These are phyloP conservation scores for Hymenoscyphus scutula DNA, from an alignment of 2,329 filamentous ascomycete species.

Conservation along the genomic window DNA sequence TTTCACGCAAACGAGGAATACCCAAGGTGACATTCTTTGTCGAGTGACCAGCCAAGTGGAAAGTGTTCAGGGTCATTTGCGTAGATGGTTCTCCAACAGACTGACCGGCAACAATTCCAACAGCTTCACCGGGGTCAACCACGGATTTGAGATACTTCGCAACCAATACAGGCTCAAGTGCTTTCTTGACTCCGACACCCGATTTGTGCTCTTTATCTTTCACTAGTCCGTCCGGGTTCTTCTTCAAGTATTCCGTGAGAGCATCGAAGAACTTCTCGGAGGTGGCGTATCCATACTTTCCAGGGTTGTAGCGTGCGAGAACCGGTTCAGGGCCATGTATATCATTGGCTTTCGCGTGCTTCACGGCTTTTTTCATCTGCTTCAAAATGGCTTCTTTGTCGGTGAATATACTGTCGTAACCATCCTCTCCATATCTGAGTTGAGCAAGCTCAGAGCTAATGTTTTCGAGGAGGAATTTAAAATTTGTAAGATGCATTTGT, in stretches of 20 bases:
- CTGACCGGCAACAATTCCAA: slow-evolving; percentile 94
- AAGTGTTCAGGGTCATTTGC: slow-evolving; percentile 99
- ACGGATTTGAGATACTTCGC: slow-evolving; percentile 91
- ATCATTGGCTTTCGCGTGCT: slow-evolving; percentile 60
- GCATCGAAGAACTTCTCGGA: slow-evolving; percentile 80
- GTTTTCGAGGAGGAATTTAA: slow-evolving; percentile 87
- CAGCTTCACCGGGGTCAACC: slow-evolving; percentile 92
- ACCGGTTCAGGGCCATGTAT: slow-evolving; percentile 66
- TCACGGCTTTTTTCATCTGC: slow-evolving; percentile 76
- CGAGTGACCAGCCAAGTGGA: slow-evolving; percentile 98
- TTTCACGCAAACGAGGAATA: slow-evolving; percentile 95
- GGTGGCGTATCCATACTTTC: slow-evolving; percentile 76
- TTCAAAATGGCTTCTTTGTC: slow-evolving; percentile 59
- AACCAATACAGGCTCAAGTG: slow-evolving; percentile 71
- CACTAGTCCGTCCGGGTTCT: slow-evolving; percentile 65
- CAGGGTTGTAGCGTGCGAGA: slow-evolving; percentile 69
- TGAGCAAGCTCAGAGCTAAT: slow-evolving; percentile 75
- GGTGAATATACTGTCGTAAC: slow-evolving; percentile 62
- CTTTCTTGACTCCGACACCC: slow-evolving; percentile 41
- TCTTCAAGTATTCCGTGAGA: slow-evolving; percentile 74
- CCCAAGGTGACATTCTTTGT: slow-evolving; percentile 98
- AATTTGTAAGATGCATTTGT: slow-evolving; percentile 86
- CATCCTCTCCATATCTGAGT: slow-evolving; percentile 62
- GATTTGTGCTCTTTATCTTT: slow-evolving; percentile 45
- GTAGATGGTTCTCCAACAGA: slow-evolving; percentile 96